A percentile compares a stretch with the other conserved stretches of the same genome.
Evolutionary conservation across 2,329 filamentous ascomycete genomes (phyloP).

Genomic region (Ceratocystis huliohia): DNA sequence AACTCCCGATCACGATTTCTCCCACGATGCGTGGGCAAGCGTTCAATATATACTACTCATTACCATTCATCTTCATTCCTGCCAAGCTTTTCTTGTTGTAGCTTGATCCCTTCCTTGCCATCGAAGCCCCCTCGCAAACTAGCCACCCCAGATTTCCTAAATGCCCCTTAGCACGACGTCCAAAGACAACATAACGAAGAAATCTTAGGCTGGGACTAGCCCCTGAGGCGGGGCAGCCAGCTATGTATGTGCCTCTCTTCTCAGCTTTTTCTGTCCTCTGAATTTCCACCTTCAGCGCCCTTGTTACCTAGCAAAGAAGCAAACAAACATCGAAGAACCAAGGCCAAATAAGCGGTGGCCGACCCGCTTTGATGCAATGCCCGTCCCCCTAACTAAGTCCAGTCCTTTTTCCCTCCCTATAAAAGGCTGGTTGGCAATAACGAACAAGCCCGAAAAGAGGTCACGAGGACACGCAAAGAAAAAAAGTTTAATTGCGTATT

Average conservation of each 20-base stretch:
- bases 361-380: constrained; percentile 16
- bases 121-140: background rate
- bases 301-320: too few species aligned
- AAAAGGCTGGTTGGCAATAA: too few species aligned
- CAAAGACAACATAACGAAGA: too few species aligned
- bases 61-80: background rate
- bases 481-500: constrained; percentile 1
- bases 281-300: background rate
- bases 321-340: background rate
- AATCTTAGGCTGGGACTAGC: too few species aligned
- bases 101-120: background rate
- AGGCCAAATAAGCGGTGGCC: constrained; percentile 10
- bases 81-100: background rate
- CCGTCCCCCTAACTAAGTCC: background rate
- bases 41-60: background rate
- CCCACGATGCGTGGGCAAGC: background rate
- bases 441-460: background rate
- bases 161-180: background rate
- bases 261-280: background rate
- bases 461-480: background rate
- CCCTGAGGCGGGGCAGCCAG: background rate
- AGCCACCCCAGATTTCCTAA: background rate
- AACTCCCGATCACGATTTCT: too few species aligned
- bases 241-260: too few species aligned
- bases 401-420: background rate